Conservation (phyloP, 176 grass and related monocot genomes). For the Carex scoparia region DNA sequence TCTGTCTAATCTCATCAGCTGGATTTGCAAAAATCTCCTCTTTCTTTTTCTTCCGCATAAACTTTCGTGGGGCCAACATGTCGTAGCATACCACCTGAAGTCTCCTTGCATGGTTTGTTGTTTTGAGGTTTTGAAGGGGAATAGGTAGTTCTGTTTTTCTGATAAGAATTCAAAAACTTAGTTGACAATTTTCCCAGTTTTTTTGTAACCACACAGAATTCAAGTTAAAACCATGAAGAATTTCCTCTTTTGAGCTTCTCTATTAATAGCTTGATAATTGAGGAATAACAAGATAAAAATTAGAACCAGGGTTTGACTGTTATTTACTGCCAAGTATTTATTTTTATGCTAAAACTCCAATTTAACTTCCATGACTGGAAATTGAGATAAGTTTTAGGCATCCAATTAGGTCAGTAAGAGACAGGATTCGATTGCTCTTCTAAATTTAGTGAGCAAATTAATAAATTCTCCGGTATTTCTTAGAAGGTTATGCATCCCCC, state of each 20-base stretch:
- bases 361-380: background rate
- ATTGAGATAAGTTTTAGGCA: background rate
- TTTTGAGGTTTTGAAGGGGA: conserved; percentile 30
- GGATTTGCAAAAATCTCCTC: conserved; percentile 65
- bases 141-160: conserved; percentile 51
- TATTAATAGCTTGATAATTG: background rate
- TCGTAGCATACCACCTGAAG: conserved; percentile 54
- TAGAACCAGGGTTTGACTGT: background rate
- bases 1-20: conserved; percentile 59
- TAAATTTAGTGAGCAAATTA: background rate
- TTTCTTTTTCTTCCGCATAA: conserved; percentile 73
- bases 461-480: background rate
- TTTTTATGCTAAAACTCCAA: background rate
- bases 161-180: conserved; percentile 16
- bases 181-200: background rate
- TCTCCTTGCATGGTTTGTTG: conserved; percentile 34
- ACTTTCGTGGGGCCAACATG: conserved; percentile 77
- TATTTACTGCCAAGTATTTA: background rate
- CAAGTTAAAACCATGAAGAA: background rate
- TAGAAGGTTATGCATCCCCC: background rate
- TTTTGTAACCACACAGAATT: background rate
- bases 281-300: background rate
- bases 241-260: background rate
- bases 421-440: background rate
- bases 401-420: background rate